A percentile compares a stretch with the other conserved stretches of the same genome.
Conservation (phyloP, 495 filamentous ascomycete genomes). For the Amphirosellinia nigrospora region DNA sequence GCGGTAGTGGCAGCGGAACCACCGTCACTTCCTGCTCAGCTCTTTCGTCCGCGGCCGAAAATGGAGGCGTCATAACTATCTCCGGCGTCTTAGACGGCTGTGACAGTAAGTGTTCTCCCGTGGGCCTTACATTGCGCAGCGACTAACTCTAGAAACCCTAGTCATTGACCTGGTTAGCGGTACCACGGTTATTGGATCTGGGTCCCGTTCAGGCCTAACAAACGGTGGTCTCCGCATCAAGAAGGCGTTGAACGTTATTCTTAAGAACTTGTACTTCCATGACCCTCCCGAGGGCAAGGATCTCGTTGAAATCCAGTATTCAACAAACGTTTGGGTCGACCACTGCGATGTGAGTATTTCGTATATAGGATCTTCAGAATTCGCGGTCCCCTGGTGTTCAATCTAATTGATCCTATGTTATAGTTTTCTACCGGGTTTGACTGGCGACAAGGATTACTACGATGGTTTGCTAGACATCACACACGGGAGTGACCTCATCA, state of each 20-base stretch:
- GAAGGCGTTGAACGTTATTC: conserved; percentile 29
- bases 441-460: conserved; percentile 34
- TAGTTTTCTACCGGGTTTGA: conserved; percentile 47
- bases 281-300: conserved; percentile 29
- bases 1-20: conserved; percentile 55
- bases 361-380: background rate
- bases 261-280: conserved; percentile 30
- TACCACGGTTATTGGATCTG: conserved; percentile 49
- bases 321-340: conserved; percentile 61
- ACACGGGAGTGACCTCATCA: conserved; percentile 58
- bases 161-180: conserved; percentile 46
- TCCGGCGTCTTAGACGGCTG: conserved; percentile 27
- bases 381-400: background rate
- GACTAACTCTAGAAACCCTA: conserved; percentile 1
- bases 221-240: conserved; percentile 32
- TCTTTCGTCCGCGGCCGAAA: conserved; percentile 45
- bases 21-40: conserved; percentile 56
- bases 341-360: conserved; percentile 47
- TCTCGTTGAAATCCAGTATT: conserved; percentile 40
- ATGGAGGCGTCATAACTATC: conserved; percentile 34
- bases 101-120: conserved; percentile 17
- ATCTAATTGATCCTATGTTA: background rate
- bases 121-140: background rate
- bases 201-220: conserved; percentile 16
- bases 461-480: conserved; percentile 58